Conservation (phyloP, 106 monocot species). For the Hemerocallis citrina region DNA sequence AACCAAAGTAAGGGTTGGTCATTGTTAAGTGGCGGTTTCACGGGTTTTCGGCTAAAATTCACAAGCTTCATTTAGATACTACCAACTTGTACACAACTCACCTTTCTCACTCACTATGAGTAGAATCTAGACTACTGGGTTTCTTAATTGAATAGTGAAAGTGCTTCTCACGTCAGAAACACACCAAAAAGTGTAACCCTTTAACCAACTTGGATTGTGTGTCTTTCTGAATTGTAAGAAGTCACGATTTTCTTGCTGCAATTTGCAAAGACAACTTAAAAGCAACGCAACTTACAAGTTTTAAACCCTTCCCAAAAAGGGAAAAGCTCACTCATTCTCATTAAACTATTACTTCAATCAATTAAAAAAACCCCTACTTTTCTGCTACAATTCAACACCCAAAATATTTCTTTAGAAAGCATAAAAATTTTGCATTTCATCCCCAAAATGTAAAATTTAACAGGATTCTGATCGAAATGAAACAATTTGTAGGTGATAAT, state of each 20-base stretch:
- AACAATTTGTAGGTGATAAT: too few species aligned
- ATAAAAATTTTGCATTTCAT: too few species aligned
- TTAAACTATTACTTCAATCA: neutral
- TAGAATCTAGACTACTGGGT: neutral
- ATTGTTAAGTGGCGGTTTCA: constrained; percentile 20
- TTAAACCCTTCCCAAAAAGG: neutral
- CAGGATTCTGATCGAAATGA: too few species aligned
- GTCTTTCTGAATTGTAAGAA: constrained; percentile 5
- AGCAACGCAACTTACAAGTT: constrained; percentile 1
- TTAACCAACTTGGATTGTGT: neutral
- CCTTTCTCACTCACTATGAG: constrained; percentile 7
- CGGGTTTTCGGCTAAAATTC: constrained; percentile 13
- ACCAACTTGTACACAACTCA: constrained; percentile 17
- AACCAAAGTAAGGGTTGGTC: constrained; percentile 28
- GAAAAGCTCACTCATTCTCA: neutral
- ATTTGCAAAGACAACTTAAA: constrained; percentile 14
- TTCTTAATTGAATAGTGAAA: constrained; percentile 1
- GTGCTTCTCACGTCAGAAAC: neutral
- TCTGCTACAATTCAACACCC: too few species aligned
- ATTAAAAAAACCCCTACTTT: neutral
- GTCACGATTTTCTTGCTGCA: neutral
- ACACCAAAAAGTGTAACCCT: neutral
- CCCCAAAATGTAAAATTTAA: too few species aligned
- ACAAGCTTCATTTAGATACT: constrained; percentile 1
- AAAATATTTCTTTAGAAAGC: too few species aligned